Evolutionary conservation across 73 alveolate species (phyloP).

Genomic region (Blepharisma japonicum): DNA sequence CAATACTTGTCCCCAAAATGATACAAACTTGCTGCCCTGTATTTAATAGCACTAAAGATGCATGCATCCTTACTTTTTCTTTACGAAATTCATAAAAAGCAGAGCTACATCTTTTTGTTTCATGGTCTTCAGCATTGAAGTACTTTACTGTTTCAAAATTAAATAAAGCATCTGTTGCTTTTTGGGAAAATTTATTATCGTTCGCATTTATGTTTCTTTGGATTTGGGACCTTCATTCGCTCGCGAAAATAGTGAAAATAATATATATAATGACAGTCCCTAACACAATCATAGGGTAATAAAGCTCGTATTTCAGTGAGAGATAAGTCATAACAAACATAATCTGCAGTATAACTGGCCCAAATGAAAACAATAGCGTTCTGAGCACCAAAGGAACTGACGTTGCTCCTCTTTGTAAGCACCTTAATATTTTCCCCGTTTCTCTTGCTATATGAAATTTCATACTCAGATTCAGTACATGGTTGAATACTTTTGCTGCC

Average conservation of each 20-base stretch:
- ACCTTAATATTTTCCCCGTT: slow-evolving; percentile 57
- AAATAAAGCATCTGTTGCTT: slow-evolving; percentile 67
- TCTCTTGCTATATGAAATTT: slow-evolving; percentile 59
- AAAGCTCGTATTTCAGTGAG: slow-evolving; percentile 23
- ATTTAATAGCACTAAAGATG: slow-evolving; percentile 40
- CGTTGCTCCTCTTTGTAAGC: slow-evolving; percentile 50
- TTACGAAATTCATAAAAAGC: slow-evolving; percentile 47
- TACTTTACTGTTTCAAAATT: slow-evolving; percentile 70
- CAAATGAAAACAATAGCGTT: slow-evolving; percentile 32
- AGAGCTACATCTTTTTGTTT: slow-evolving; percentile 37
- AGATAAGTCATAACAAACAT: slow-evolving; percentile 35
- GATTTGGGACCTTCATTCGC: slow-evolving; percentile 61
- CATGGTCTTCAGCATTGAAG: slow-evolving; percentile 63
- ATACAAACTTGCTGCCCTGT: slow-evolving; percentile 38
- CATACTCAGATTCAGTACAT: slow-evolving; percentile 46
- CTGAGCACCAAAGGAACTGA: slow-evolving; percentile 49
- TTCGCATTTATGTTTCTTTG: slow-evolving; percentile 38
- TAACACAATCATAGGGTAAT: slow-evolving; percentile 30
- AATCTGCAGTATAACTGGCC: slow-evolving; percentile 51
- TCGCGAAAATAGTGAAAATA: slow-evolving; percentile 40
- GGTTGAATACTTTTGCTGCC: slow-evolving; percentile 43
- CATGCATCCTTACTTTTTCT: slow-evolving; percentile 38
- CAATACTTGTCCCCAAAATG: slow-evolving; percentile 41
- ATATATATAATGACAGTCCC: slow-evolving; percentile 45
- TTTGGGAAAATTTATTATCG: slow-evolving; percentile 44